phyloP scores from a whole-genome alignment of 192 early-diverging fungal species.

The Borealophlyctis nickersoniae region DNA sequence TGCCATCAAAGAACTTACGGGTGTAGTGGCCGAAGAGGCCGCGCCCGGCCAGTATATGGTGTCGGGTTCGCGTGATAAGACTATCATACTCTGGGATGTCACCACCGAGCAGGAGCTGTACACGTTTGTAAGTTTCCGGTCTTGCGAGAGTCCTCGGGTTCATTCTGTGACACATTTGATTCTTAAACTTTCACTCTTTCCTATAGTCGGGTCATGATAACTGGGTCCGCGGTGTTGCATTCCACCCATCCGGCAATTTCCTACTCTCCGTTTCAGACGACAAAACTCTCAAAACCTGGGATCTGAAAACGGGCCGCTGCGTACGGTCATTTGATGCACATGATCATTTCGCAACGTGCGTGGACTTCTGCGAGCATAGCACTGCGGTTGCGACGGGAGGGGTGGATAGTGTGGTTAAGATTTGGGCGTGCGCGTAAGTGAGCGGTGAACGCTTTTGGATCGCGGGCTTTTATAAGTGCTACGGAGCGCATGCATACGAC shows the following conservation, averaged over 20 bases:
- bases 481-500: too few species aligned
- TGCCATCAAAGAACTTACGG: constrained; percentile 68
- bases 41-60: constrained; percentile 67
- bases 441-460: too few species aligned
- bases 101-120: constrained; percentile 67
- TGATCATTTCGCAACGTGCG: constrained; percentile 83
- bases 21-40: constrained; percentile 37
- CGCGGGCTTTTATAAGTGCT: too few species aligned
- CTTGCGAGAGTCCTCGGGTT: too few species aligned
- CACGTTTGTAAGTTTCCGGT: constrained; percentile 60
- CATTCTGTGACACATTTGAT: not conserved
- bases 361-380: too few species aligned
- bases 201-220: too few species aligned
- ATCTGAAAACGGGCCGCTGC: constrained; percentile 76
- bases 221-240: constrained; percentile 75
- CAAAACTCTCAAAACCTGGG: constrained; percentile 88
- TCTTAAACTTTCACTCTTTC: too few species aligned
- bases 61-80: constrained; percentile 88
- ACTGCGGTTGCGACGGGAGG: constrained; percentile 75
- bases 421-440: too few species aligned
- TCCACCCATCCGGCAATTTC: constrained; percentile 81
- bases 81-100: constrained; percentile 84
- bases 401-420: constrained; percentile 72
- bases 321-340: constrained; percentile 82
- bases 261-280: constrained; percentile 85